phyloP scores from a whole-genome alignment of 2,329 filamentous ascomycete species.

The Colletotrichum eremochloae region DNA sequence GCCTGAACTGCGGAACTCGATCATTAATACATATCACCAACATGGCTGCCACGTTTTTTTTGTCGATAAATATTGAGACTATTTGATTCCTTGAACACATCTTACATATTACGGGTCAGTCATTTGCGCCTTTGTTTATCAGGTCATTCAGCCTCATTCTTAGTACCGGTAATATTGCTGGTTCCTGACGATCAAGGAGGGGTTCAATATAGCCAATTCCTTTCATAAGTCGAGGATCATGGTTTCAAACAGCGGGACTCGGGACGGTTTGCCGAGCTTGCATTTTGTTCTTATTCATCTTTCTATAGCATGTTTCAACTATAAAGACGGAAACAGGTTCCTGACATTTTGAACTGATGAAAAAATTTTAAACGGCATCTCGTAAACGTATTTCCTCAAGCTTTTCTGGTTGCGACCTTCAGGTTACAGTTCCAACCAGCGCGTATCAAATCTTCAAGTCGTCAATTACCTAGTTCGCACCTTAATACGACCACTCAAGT shows the following conservation, averaged over 20 bases:
- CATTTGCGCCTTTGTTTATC: background rate
- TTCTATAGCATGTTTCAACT: background rate
- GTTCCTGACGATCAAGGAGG: conserved; percentile 22
- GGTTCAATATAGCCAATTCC: conserved; percentile 4
- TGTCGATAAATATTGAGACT: conserved; percentile 38
- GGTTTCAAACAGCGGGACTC: background rate
- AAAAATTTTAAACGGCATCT: too few species aligned
- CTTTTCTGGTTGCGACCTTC: background rate
- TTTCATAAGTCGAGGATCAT: conserved; percentile 18
- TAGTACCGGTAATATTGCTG: background rate
- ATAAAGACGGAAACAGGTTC: background rate
- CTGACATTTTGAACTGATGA: background rate
- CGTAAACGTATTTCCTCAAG: background rate
- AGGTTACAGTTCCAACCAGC: background rate
- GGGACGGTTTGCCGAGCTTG: background rate
- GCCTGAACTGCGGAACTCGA: background rate
- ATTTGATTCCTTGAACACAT: conserved; percentile 34
- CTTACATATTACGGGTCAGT: conserved; percentile 24
- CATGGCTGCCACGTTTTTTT: conserved; percentile 43
- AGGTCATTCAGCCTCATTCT: background rate
- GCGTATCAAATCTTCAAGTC: background rate
- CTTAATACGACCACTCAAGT: background rate
- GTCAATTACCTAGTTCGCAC: background rate
- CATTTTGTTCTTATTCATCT: background rate
- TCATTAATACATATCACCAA: conserved; percentile 23